Evolutionary conservation across 768 basidiomycete species (phyloP).

Genomic region (Tulasnella sp.): DNA sequence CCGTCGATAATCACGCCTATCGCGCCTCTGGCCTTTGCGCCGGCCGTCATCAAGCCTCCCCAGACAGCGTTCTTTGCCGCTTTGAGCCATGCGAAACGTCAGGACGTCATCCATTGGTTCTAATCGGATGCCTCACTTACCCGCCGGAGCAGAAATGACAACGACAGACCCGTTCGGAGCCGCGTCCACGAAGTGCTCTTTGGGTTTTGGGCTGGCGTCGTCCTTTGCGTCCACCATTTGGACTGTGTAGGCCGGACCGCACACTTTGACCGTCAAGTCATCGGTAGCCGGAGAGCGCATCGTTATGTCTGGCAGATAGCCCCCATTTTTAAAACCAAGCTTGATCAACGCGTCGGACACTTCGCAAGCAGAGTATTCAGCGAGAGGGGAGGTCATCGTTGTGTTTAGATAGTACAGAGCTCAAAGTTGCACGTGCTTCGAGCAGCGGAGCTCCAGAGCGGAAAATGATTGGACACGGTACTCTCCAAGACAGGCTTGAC

Average conservation of each 20-base stretch:
- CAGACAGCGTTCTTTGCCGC: constrained; percentile 75
- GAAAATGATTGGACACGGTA: background rate
- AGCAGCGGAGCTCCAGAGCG: background rate
- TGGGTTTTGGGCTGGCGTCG: constrained; percentile 47
- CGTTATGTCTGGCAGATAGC: constrained; percentile 68
- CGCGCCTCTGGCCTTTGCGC: constrained; percentile 59
- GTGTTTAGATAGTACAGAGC: background rate
- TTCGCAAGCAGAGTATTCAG: constrained; percentile 52
- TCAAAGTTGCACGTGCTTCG: background rate
- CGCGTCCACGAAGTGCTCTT: constrained; percentile 73
- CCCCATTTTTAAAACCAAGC: constrained; percentile 57
- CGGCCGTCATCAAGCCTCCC: constrained; percentile 84
- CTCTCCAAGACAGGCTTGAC: too few species aligned
- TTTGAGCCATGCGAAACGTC: constrained; percentile 19
- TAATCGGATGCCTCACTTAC: constrained; percentile 31
- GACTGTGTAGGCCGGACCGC: constrained; percentile 81
- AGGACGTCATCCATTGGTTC: background rate
- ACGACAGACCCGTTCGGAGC: constrained; percentile 52
- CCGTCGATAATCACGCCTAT: constrained; percentile 66
- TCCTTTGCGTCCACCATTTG: constrained; percentile 59
- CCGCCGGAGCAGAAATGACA: constrained; percentile 60
- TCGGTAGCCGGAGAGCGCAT: constrained; percentile 36
- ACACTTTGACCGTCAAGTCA: constrained; percentile 33
- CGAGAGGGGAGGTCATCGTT: background rate
- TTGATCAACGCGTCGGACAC: constrained; percentile 83